Conservation (phyloP, 345 rosid genomes). For the Carallia brachiata region DNA sequence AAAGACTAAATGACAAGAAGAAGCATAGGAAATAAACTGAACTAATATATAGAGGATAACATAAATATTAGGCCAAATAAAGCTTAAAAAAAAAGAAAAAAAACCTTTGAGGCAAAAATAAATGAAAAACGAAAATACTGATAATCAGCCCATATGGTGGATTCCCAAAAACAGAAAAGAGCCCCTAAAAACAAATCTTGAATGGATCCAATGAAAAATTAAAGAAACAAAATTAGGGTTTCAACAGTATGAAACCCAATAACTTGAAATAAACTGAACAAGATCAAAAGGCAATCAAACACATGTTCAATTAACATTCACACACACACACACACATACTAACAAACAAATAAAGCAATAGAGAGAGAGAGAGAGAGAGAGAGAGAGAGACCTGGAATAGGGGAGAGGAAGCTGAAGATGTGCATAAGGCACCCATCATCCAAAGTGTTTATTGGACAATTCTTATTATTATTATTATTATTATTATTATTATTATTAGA, state of each 20-base stretch:
- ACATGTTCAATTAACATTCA: background rate
- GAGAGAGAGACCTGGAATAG: constrained; percentile 64
- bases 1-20: background rate
- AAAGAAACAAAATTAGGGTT: background rate
- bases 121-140: too few species aligned
- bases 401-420: constrained; percentile 90
- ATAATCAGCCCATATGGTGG: too few species aligned
- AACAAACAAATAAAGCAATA: background rate
- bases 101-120: too few species aligned
- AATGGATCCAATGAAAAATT: background rate
- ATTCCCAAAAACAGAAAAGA: too few species aligned
- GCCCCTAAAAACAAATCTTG: background rate
- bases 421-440: constrained; percentile 99
- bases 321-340: background rate
- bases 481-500: too few species aligned
- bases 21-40: too few species aligned
- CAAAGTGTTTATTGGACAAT: constrained; percentile 58
- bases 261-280: background rate
- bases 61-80: too few species aligned
- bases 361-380: background rate
- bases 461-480: background rate
- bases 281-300: background rate
- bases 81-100: too few species aligned
- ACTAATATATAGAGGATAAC: too few species aligned
- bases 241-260: background rate